phyloP scores from a whole-genome alignment of 2,329 filamentous ascomycete species.

The Tricladium varicosporioides region DNA sequence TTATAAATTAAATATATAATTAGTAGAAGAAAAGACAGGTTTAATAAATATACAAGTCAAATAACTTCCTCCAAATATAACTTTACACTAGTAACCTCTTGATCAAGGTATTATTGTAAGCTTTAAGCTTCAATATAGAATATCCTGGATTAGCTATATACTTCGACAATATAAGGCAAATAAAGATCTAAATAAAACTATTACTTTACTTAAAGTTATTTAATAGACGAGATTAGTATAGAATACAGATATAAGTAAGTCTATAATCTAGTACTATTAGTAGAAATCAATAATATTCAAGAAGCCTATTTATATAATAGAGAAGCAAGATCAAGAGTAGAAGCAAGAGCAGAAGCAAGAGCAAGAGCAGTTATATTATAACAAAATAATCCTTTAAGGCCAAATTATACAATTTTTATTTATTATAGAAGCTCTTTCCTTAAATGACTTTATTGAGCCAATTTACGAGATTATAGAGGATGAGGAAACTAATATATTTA shows the following conservation, averaged over 20 bases:
- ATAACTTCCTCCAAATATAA: not conserved
- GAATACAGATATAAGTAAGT: too few relatives aligned
- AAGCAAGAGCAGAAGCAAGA: not conserved
- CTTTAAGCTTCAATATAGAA: conserved; percentile 7
- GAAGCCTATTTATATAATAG: too few relatives aligned
- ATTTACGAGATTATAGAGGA: too few relatives aligned
- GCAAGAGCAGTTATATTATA: not conserved
- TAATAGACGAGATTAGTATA: not conserved
- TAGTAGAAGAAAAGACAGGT: not conserved
- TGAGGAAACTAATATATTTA: too few relatives aligned
- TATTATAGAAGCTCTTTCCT: too few relatives aligned
- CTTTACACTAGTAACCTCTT: conserved; percentile 1
- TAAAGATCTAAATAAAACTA: conserved; percentile 8
- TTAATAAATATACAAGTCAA: not conserved
- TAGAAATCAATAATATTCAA: conserved; percentile 6
- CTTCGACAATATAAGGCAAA: conserved; percentile 1
- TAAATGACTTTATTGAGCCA: too few relatives aligned
- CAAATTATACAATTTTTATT: not conserved
- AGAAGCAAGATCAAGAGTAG: too few relatives aligned
- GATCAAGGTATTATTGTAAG: conserved; percentile 3
- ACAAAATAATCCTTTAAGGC: not conserved
- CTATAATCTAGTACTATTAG: not conserved
- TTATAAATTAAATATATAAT: not conserved
- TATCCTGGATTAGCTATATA: conserved; percentile 2
- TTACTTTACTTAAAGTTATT: conserved; percentile 8